phyloP scores from a whole-genome alignment of 2,329 filamentous ascomycete species.

The Waltergamsia citrina region DNA sequence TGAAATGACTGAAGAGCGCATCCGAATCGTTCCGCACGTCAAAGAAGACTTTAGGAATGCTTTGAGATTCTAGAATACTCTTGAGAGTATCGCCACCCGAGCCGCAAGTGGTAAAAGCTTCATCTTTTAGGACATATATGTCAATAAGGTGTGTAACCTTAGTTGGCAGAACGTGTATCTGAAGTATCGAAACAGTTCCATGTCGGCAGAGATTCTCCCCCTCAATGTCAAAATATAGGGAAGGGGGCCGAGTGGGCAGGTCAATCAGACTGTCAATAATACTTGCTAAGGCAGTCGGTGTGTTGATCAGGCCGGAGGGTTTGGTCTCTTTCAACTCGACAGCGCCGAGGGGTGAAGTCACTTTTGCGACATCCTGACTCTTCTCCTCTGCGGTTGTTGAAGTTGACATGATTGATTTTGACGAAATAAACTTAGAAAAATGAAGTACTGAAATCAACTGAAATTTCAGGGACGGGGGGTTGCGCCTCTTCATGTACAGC shows the following conservation, averaged over 20 bases:
- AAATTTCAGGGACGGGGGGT: too few species aligned
- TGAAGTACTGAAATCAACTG: too few species aligned
- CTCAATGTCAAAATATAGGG: constrained; percentile 39
- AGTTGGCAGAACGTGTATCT: constrained; percentile 21
- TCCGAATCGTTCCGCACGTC: constrained; percentile 51
- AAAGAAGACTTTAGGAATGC: constrained; percentile 40
- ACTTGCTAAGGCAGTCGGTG: too few species aligned
- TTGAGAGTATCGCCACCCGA: constrained; percentile 15
- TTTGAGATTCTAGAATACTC: constrained; percentile 30
- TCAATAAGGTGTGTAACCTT: constrained; percentile 32
- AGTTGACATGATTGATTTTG: too few species aligned
- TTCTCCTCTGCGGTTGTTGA: too few species aligned
- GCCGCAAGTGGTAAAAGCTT: constrained; percentile 21
- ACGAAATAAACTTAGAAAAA: too few species aligned
- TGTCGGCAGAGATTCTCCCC: constrained; percentile 30
- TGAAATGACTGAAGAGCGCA: constrained; percentile 36
- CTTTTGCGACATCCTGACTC: too few species aligned
- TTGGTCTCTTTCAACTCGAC: neutral
- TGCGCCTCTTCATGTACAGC: too few species aligned
- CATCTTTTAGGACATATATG: constrained; percentile 22
- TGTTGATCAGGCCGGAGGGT: too few species aligned
- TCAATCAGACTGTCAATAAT: constrained; percentile 12
- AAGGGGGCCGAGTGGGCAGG: constrained; percentile 17
- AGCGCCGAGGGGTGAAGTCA: neutral
- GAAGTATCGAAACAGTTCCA: constrained; percentile 34